Conservation (phyloP, 1,284 basidiomycete genomes). For the Puccinia horiana region DNA sequence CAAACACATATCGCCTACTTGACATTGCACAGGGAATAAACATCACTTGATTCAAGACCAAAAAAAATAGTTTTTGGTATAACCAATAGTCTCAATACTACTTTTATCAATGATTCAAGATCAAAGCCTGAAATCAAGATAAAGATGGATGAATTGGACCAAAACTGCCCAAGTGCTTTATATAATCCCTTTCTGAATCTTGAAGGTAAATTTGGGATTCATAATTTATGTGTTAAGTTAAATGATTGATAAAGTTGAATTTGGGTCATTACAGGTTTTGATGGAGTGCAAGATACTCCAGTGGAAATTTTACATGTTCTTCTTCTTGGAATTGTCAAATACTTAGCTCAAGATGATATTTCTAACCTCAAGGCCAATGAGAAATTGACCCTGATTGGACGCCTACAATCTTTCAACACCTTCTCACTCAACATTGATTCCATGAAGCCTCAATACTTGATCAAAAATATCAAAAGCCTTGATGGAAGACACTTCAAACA, state of each 20-base stretch:
- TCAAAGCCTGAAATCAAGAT: not conserved
- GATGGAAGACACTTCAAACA: conserved; percentile 59
- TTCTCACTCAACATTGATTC: too few relatives aligned
- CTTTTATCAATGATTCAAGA: not conserved
- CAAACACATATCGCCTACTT: too few relatives aligned
- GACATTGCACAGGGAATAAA: too few relatives aligned
- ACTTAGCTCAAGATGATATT: conserved; percentile 56
- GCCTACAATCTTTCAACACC: not conserved
- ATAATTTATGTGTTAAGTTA: too few relatives aligned
- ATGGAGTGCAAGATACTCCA: conserved; percentile 51
- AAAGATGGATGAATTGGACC: not conserved
- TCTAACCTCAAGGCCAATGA: not conserved
- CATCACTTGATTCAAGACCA: too few relatives aligned
- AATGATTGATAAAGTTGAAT: too few relatives aligned
- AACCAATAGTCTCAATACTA: not conserved
- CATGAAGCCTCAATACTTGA: conserved; percentile 52
- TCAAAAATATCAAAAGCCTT: conserved; percentile 58
- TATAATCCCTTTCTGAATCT: not conserved
- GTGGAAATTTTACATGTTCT: conserved; percentile 60
- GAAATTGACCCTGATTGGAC: not conserved
- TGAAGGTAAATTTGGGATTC: not conserved
- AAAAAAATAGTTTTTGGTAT: too few relatives aligned
- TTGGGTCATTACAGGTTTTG: not conserved
- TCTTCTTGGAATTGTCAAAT: conserved; percentile 60
- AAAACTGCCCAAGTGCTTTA: not conserved